These are phyloP conservation scores for Oryza brachyantha DNA, from an alignment of 176 grass and related monocot species.

Conservation along the genomic window DNA sequence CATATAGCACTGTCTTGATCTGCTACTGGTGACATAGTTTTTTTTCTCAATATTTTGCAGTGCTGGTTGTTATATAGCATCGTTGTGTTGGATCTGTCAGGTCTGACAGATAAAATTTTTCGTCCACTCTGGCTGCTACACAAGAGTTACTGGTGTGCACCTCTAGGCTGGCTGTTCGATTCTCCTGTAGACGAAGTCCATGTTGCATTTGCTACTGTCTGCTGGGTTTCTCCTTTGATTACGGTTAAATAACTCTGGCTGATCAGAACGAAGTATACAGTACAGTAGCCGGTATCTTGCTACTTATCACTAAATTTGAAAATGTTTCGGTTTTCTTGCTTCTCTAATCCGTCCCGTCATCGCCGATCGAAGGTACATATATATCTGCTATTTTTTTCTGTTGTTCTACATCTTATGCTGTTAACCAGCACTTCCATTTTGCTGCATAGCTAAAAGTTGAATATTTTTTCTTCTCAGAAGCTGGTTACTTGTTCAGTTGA, in stretches of 20 bases:
- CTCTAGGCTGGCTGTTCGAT: neutral
- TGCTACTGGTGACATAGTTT: neutral
- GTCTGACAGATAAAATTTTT: neutral
- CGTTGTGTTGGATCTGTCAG: neutral
- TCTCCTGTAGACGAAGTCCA: neutral
- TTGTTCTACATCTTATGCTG: neutral
- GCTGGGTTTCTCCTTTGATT: slow-evolving; percentile 32
- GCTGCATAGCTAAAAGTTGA: neutral
- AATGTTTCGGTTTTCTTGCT: slow-evolving; percentile 10
- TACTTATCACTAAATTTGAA: slow-evolving; percentile 8
- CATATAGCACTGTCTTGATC: neutral
- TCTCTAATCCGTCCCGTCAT: slow-evolving; percentile 6
- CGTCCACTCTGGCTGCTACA: neutral
- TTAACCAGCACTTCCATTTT: neutral
- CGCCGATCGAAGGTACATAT: neutral
- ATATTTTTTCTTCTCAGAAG: neutral
- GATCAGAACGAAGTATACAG: slow-evolving; percentile 1
- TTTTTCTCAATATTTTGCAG: neutral
- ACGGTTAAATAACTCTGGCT: slow-evolving; percentile 22
- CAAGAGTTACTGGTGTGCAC: neutral
- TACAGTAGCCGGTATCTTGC: neutral
- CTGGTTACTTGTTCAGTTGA: neutral
- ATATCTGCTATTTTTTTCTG: neutral
- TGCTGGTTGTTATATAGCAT: neutral
- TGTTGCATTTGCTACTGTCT: slow-evolving; percentile 29